Evolutionary conservation across 768 basidiomycete genomes (phyloP).

Genomic region (Lactarius evosmus): DNA sequence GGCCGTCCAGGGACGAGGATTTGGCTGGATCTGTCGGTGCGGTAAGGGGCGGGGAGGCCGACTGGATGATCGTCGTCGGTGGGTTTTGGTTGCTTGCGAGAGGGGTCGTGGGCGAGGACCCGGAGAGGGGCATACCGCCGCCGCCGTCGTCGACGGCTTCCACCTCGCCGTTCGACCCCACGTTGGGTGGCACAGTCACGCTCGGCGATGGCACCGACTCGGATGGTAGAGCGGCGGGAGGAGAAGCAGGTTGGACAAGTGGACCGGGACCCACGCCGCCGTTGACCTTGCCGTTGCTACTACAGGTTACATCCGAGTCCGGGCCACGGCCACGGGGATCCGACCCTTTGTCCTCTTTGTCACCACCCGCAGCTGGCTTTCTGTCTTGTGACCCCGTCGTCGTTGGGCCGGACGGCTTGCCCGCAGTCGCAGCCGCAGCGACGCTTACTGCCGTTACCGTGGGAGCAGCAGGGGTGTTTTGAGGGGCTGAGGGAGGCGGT

Average conservation of each 20-base stretch:
- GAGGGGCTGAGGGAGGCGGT: not conserved
- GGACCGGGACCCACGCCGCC: not conserved
- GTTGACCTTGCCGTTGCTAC: not conserved
- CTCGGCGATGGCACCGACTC: not conserved
- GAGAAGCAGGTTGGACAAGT: not conserved
- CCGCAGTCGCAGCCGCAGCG: not conserved
- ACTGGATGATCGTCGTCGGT: not conserved
- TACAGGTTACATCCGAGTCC: not conserved
- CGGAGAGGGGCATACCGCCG: not conserved
- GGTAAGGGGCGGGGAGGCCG: not conserved
- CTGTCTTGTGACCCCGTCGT: not conserved
- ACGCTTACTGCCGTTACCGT: not conserved
- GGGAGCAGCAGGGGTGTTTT: constrained; percentile 1
- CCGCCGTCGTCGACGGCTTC: not conserved
- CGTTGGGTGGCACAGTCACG: not conserved
- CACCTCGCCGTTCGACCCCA: not conserved
- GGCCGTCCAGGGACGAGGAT: constrained; percentile 24
- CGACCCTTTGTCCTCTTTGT: not conserved
- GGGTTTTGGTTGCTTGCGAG: constrained; percentile 14
- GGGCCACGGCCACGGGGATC: not conserved
- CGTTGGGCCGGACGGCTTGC: not conserved
- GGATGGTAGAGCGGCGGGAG: not conserved
- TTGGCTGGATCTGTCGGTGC: constrained; percentile 18
- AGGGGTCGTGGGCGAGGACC: constrained; percentile 18
- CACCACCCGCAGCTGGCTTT: not conserved